phyloP scores from a whole-genome alignment of 768 basidiomycete species.

The Podaxis sp. region DNA sequence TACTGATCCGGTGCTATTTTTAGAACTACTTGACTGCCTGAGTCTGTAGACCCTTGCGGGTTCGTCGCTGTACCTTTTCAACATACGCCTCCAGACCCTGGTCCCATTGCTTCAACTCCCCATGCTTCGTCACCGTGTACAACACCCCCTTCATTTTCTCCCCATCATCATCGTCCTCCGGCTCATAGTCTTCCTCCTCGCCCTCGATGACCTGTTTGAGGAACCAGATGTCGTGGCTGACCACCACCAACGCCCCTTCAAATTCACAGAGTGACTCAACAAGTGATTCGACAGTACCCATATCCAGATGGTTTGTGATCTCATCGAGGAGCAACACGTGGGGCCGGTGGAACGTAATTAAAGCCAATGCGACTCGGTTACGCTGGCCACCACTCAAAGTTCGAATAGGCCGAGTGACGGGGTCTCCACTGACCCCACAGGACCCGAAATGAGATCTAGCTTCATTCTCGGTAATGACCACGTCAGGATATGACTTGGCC shows the following conservation, averaged over 20 bases:
- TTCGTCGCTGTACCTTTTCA: slow-evolving; percentile 16
- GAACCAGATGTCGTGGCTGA: slow-evolving; percentile 58
- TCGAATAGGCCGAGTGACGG: slow-evolving; percentile 33
- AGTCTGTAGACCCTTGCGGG: slow-evolving; percentile 4
- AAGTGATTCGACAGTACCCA: slow-evolving; percentile 55
- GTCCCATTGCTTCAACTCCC: slow-evolving; percentile 29
- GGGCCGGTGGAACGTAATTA: slow-evolving; percentile 52
- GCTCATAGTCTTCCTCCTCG: slow-evolving; percentile 17
- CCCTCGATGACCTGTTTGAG: slow-evolving; percentile 32
- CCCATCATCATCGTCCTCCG: slow-evolving; percentile 19
- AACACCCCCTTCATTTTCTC: slow-evolving; percentile 23
- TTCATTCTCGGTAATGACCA: slow-evolving; percentile 27
- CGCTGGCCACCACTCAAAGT: slow-evolving; percentile 54
- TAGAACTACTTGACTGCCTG: neutral
- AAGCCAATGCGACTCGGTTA: slow-evolving; percentile 58
- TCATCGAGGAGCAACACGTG: slow-evolving; percentile 58
- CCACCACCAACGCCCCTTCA: slow-evolving; percentile 56
- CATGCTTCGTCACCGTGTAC: slow-evolving; percentile 30
- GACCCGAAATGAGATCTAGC: slow-evolving; percentile 36
- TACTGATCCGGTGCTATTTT: slow-evolving; percentile 5
- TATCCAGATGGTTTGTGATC: slow-evolving; percentile 70
- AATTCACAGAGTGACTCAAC: slow-evolving; percentile 49
- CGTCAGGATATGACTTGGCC: slow-evolving; percentile 24
- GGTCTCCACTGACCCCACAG: slow-evolving; percentile 43
- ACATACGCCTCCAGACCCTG: slow-evolving; percentile 32